Base-by-base conservation (phyloP, 2,329 filamentous ascomycete species). In the Epichloe hybrida region DNA sequence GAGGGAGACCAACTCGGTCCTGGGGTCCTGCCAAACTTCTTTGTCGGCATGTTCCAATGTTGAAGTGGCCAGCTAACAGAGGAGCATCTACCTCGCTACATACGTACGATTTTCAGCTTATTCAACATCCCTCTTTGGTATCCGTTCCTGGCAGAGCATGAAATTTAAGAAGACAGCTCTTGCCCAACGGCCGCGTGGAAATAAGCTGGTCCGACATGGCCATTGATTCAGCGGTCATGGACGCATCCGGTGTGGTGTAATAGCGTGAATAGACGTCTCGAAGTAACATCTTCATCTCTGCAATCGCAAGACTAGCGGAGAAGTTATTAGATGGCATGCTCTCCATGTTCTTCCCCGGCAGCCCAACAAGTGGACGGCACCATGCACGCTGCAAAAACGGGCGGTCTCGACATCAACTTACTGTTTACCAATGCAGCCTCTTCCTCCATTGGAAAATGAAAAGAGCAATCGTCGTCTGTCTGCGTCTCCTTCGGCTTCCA, bases 401-500 rank as follows among this genome's bases (percentile, higher is more conserved):
- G 37, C 17, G 15, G 15, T 7, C 6, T 20, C 17, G 20, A 13
- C 11, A 2, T 20, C 9, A 39, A 76, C 80, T 68, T 66, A 85
- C 81, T 85, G 79, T 58, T 80, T 81, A 3, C 80, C 81, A 23
- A 81, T 74, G 54, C 83, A 86, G 0, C 80, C 81, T 57, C 83
- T 69, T 0, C 79, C 81, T 4, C 83, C 83, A 46, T 71, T 77
- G 6, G 80, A 75, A 68, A 86, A 85, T 0, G 83, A 76, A 68
- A 84, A 84, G 59, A 83, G 77, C 7, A 79, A 59, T 42, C 77
- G 69, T 57, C 77, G 77, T 52, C 79, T 72, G 58, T 91, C 85
- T 53, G 84, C 75, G 58, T 91, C 87, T 2, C 86, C 88, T 44
- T 83, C 76, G 8, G 76, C 73, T 15, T 76, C 80, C 56, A 95